Conservation (phyloP, 768 basidiomycete species). For the Vishniacozyma victoriae region DNA sequence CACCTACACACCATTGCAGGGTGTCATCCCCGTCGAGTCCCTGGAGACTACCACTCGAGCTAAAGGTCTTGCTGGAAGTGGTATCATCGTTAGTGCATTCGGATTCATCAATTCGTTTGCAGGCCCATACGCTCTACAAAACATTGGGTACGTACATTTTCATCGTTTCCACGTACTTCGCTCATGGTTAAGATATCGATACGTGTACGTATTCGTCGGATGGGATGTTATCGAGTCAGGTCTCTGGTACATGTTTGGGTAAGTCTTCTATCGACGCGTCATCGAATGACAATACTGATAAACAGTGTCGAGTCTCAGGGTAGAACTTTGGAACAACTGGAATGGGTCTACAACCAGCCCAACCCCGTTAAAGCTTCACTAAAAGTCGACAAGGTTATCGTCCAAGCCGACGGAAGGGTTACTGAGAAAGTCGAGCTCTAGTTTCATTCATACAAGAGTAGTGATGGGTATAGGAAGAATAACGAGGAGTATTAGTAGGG, state of each 20-base stretch:
- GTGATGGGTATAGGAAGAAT: too few species aligned
- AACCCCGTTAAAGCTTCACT: conserved; percentile 44
- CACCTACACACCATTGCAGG: conserved; percentile 60
- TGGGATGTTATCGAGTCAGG: conserved; percentile 38
- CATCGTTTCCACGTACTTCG: conserved; percentile 13
- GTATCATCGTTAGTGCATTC: conserved; percentile 32
- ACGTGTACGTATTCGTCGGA: conserved; percentile 29
- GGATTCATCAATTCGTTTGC: conserved; percentile 54
- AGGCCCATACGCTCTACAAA: conserved; percentile 50
- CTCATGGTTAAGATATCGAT: conserved; percentile 1
- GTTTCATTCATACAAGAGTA: too few species aligned
- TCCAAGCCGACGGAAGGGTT: conserved; percentile 20
- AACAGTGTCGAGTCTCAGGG: conserved; percentile 41
- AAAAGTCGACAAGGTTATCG: conserved; percentile 33
- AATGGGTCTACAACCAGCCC: conserved; percentile 44
- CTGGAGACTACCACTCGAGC: conserved; percentile 57
- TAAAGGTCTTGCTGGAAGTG: conserved; percentile 59
- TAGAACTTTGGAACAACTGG: conserved; percentile 46
- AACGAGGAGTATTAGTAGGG: too few species aligned
- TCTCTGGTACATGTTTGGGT: conserved; percentile 26
- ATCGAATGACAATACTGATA: background rate
- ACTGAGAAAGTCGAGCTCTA: conserved; percentile 12
- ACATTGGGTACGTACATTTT: conserved; percentile 45
- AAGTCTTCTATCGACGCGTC: conserved; percentile 10
- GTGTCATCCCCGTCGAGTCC: conserved; percentile 57